Conservation (phyloP, 1,284 basidiomycete species). For the Rhodotorula sp. region DNA sequence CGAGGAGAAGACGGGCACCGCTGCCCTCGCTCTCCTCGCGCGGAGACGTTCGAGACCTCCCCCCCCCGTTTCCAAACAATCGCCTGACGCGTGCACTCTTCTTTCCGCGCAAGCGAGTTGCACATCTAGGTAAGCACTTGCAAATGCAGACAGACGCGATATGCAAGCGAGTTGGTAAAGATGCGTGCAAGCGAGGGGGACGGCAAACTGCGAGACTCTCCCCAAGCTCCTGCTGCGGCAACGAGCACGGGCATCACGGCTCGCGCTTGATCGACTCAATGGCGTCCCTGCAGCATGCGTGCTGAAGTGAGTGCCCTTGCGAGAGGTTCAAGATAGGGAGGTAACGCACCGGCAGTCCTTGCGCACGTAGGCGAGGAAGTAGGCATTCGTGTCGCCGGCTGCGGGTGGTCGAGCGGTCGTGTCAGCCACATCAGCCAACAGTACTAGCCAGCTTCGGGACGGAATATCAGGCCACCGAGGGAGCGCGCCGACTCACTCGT, state of each 20-base stretch:
- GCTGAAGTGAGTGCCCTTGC: not conserved
- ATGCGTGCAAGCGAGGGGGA: no score
- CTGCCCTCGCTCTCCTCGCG: not conserved
- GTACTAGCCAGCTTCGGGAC: no score
- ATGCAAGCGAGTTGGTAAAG: no score
- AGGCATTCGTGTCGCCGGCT: conserved; percentile 40
- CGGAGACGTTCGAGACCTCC: not conserved
- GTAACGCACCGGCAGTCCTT: conserved; percentile 28
- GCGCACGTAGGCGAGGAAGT: conserved; percentile 40
- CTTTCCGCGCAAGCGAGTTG: no score
- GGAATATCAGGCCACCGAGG: not conserved
- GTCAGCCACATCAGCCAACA: no score
- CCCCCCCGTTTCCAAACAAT: no score
- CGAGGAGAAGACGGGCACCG: not conserved
- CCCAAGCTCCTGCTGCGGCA: no score
- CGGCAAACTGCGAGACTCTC: no score
- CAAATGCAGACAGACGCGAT: no score
- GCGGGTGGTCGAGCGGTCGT: not conserved
- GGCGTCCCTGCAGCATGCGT: conserved; percentile 20
- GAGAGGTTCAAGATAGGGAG: not conserved
- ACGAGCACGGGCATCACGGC: not conserved
- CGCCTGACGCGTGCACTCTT: no score
- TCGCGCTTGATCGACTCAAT: conserved; percentile 36
- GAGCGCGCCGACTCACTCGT: conserved; percentile 22
- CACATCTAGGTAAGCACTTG: no score